These are phyloP conservation scores for Lasiodiplodia citricola DNA, from an alignment of 2,329 filamentous ascomycete species.

Conservation along the genomic window DNA sequence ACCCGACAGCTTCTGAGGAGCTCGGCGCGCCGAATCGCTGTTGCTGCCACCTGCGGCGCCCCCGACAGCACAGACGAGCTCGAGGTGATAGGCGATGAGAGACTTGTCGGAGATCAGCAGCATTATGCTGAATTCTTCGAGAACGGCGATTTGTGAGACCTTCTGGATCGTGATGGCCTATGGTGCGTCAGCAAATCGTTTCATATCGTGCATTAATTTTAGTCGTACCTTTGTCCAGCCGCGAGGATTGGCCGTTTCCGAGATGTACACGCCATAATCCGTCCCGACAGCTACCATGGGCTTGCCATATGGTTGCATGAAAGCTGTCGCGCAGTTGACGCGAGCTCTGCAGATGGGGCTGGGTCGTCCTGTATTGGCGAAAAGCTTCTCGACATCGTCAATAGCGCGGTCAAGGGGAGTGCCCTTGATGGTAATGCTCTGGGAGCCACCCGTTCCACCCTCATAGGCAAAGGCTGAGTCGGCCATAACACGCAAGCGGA, in stretches of 20 bases:
- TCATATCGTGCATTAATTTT: neutral
- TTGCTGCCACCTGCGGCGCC: conserved; percentile 62
- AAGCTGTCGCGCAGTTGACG: conserved; percentile 93
- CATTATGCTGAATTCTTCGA: conserved; percentile 95
- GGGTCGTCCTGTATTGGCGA: conserved; percentile 69
- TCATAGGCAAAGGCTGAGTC: conserved; percentile 91
- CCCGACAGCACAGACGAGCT: conserved; percentile 70
- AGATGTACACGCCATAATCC: conserved; percentile 90
- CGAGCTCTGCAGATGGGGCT: conserved; percentile 79
- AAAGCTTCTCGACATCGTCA: conserved; percentile 80
- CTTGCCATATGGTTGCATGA: conserved; percentile 78
- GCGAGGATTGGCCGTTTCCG: conserved; percentile 85
- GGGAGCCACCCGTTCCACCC: conserved; percentile 56
- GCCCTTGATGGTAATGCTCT: conserved; percentile 79
- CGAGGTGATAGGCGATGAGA: conserved; percentile 90
- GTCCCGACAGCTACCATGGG: conserved; percentile 93
- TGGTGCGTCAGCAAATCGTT: conserved; percentile 11
- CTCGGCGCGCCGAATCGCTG: conserved; percentile 73
- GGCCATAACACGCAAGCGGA: conserved; percentile 87
- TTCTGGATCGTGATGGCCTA: conserved; percentile 76
- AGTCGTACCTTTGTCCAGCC: conserved; percentile 85
- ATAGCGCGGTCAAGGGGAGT: conserved; percentile 93
- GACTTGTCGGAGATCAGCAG: conserved; percentile 90
- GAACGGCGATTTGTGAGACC: conserved; percentile 90
- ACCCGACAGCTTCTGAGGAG: conserved; percentile 87